Conservation (phyloP, 2,329 filamentous ascomycete genomes). For the Pseudocercospora cruenta region DNA sequence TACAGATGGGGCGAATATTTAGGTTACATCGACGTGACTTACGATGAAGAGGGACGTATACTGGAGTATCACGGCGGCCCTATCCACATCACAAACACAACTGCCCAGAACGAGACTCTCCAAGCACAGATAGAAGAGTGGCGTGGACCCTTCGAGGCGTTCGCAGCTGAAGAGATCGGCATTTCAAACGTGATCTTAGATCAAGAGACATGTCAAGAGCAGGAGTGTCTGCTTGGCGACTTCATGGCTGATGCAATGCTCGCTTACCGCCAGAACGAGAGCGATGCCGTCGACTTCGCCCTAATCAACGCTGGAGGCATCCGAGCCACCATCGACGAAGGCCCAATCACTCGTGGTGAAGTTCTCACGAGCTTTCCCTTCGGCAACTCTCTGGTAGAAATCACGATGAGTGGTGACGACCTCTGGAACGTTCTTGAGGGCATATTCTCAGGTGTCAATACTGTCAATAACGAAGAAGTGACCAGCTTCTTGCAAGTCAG, state of each 20-base stretch:
- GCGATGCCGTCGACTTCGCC: constrained; percentile 57
- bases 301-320: constrained; percentile 68
- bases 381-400: constrained; percentile 65
- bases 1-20: constrained; percentile 70
- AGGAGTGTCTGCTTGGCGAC: constrained; percentile 58
- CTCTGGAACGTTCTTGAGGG: constrained; percentile 64
- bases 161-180: constrained; percentile 62
- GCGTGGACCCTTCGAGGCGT: constrained; percentile 64
- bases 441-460: constrained; percentile 58
- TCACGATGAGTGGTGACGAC: constrained; percentile 57
- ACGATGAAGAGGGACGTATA: constrained; percentile 63
- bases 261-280: constrained; percentile 59
- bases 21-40: constrained; percentile 69
- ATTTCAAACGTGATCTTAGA: constrained; percentile 59
- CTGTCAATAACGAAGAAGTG: constrained; percentile 57
- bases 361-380: constrained; percentile 69
- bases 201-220: constrained; percentile 60
- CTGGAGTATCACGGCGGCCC: constrained; percentile 66
- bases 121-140: constrained; percentile 63
- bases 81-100: constrained; percentile 66
- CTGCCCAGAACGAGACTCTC: constrained; percentile 59
- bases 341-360: constrained; percentile 65
- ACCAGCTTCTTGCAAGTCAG: constrained; percentile 66
- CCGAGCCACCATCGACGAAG: constrained; percentile 64
- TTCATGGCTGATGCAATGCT: constrained; percentile 60